Conservation (phyloP, 2,329 filamentous ascomycete species). For the Teratosphaeria pseudoeucalypti region DNA sequence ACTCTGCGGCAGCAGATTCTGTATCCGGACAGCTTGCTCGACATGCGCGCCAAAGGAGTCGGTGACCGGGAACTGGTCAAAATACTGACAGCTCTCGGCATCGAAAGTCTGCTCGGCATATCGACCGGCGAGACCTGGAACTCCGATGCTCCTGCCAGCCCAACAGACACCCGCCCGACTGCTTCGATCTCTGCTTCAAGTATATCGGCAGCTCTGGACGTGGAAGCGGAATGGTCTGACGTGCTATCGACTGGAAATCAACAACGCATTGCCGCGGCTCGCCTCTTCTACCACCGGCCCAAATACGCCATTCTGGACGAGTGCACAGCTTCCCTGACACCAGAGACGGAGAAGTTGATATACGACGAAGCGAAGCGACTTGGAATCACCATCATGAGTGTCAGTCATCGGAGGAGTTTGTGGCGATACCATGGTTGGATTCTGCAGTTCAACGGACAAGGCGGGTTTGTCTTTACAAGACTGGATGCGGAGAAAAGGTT, state of each 20-base stretch:
- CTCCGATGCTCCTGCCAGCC: conserved; percentile 5
- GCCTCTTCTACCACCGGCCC: conserved; percentile 85
- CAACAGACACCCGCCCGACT: conserved; percentile 6
- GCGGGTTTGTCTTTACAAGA: conserved; percentile 77
- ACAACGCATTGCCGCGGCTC: conserved; percentile 92
- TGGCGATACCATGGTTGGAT: conserved; percentile 97
- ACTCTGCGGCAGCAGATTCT: conserved; percentile 94
- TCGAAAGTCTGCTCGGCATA: conserved; percentile 70
- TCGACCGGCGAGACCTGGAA: conserved; percentile 39
- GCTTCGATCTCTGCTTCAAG: conserved; percentile 2
- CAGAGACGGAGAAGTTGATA: conserved; percentile 91
- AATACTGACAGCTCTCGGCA: conserved; percentile 69
- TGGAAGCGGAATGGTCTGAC: conserved; percentile 93
- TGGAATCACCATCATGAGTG: conserved; percentile 93
- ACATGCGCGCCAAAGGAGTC: conserved; percentile 75
- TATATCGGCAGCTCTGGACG: conserved; percentile 59
- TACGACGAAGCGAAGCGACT: conserved; percentile 90
- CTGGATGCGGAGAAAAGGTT: conserved; percentile 80
- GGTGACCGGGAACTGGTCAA: conserved; percentile 70
- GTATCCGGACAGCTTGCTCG: conserved; percentile 79
- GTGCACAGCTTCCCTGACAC: conserved; percentile 88
- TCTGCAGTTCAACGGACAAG: conserved; percentile 92
- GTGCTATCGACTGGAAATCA: conserved; percentile 86
- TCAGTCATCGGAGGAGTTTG: conserved; percentile 77
- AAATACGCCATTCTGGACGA: conserved; percentile 95